Base-by-base conservation (phyloP, 2,329 filamentous ascomycete species). In the Claviceps lovelessii region DNA sequence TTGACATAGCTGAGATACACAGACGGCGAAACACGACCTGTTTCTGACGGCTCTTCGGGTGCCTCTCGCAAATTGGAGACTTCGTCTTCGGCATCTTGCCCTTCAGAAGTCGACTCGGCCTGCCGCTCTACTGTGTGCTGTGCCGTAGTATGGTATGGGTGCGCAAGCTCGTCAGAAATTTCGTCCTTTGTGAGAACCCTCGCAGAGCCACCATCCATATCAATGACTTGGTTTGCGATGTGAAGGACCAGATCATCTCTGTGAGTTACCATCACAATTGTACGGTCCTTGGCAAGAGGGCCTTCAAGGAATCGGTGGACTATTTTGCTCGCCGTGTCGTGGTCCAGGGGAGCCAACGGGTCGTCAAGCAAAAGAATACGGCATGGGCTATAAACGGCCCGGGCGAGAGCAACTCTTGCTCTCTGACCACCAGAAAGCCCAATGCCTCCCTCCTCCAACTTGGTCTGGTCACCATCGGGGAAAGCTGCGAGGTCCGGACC, bases 1-100 rank as follows among this genome's bases (percentile, higher is more conserved):
- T 83, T 86, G 70, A 95, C 83, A 60, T 95, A 95, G 58, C 83
- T 81, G 82, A 86, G 89, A 64, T 95, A 95, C 0, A 95, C 84
- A 7, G 76, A 76, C 11, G 81, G 71, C 61, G 90, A 80, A 1
- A 95, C 86, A 1, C 86, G 83, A 19, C 90, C 89, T 57, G 87
- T 68, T 39, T 68, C 66, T 0, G 63, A 59, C 0, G 65, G 60
- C 29, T 70, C 67, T 44, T 71, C 69, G 0, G 68, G 69, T 0
- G 62, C 61, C 0, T 67, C 63, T 3, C 61, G 64, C 13, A 61
- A 33, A 2, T 44, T 29, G 1, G 55, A 42, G 0, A 63, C 61
- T 3, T 63, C 63, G 0, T 23, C 19, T 17, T 50, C 49, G 6
- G 35, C 19, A 28, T 64, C 57, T 7, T 68, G 61, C 0, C 70